A percentile compares a stretch with the other conserved stretches of the same genome.
phyloP scores from a whole-genome alignment of 305 asterid species.

The Fraxinus albicans region DNA sequence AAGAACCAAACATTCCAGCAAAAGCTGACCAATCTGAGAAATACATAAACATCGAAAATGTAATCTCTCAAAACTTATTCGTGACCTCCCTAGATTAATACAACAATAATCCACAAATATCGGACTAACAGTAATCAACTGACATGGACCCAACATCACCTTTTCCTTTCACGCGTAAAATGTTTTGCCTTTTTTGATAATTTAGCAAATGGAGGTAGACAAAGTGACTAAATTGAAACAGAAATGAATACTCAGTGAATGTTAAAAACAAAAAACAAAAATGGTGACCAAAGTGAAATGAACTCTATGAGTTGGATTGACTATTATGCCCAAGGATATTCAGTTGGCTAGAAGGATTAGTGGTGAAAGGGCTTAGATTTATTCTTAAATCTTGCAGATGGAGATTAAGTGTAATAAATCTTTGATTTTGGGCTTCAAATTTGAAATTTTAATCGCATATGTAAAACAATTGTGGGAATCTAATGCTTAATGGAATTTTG shows the following conservation, averaged over 20 bases:
- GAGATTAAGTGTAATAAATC: not conserved
- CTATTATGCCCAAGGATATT: not conserved
- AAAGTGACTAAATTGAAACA: not conserved
- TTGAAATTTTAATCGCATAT: not conserved
- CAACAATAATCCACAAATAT: not conserved
- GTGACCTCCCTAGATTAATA: not conserved
- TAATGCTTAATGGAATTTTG: not conserved
- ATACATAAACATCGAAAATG: constrained; percentile 5
- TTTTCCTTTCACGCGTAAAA: not conserved
- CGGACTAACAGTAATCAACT: not conserved
- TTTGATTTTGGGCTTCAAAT: not conserved
- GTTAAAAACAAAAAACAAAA: not conserved
- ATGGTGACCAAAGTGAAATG: not conserved
- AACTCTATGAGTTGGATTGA: not conserved
- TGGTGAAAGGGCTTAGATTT: not conserved
- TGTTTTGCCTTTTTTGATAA: not conserved
- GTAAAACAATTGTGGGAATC: not conserved
- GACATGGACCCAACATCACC: not conserved
- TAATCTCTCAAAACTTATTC: not conserved
- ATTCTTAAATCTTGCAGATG: not conserved
- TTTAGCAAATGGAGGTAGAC: not conserved
- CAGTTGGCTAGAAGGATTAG: not conserved
- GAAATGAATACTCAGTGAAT: not conserved
- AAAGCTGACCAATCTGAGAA: constrained; percentile 68
- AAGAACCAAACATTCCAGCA: constrained; percentile 82